These are phyloP conservation scores for Isoetes taiwanensis DNA, from an alignment of 75 land plant species.

Conservation along the genomic window DNA sequence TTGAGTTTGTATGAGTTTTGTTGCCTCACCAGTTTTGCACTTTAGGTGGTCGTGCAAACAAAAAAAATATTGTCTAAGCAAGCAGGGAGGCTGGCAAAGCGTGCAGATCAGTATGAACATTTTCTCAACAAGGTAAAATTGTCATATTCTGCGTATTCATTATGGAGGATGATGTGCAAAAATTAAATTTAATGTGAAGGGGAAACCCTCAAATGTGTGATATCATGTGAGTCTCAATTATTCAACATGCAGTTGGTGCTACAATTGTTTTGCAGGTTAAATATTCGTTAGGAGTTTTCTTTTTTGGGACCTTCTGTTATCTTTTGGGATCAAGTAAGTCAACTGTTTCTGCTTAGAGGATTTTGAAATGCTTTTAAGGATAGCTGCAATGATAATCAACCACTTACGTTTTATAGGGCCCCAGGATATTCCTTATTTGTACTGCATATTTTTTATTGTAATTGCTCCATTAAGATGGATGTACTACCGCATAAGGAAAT, in stretches of 20 bases:
- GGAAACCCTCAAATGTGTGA: too few relatives aligned
- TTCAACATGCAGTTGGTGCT: too few relatives aligned
- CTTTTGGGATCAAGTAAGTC: conserved; percentile 85
- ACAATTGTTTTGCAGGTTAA: conserved; percentile 86
- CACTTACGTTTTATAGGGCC: conserved; percentile 45
- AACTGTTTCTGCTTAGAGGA: not conserved
- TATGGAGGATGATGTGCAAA: too few relatives aligned
- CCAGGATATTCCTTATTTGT: conserved; percentile 77
- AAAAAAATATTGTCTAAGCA: conserved; percentile 65
- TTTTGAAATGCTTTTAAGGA: not conserved
- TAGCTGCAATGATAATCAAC: not conserved
- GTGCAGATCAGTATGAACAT: conserved; percentile 85
- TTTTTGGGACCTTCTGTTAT: conserved; percentile 88
- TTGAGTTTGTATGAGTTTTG: too few relatives aligned
- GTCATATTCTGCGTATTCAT: not conserved
- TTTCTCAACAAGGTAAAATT: conserved; percentile 73
- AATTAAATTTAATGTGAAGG: too few relatives aligned
- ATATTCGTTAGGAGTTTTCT: conserved; percentile 68
- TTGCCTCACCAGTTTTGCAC: too few relatives aligned
- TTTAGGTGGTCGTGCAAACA: conserved; percentile 43
- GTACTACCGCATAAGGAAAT: conserved; percentile 92
- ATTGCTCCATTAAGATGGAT: conserved; percentile 96
- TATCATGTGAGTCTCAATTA: too few relatives aligned
- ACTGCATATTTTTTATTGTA: conserved; percentile 64
- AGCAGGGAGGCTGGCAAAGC: conserved; percentile 64